These are phyloP conservation scores for Bruguiera gymnorhiza DNA, from an alignment of 345 rosid genomes.

Conservation along the genomic window DNA sequence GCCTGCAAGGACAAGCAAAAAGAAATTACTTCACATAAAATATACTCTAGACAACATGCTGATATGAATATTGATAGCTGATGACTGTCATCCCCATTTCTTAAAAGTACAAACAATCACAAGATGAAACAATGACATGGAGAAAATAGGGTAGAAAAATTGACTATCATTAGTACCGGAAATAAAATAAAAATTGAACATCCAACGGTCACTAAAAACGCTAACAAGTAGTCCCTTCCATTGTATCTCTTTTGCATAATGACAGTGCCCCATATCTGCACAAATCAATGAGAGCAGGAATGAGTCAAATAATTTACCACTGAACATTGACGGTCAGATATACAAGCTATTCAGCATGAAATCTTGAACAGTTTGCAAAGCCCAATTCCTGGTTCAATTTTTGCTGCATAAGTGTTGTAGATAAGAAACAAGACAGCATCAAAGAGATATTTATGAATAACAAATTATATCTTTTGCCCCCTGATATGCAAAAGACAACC, in stretches of 20 bases:
- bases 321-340: background rate
- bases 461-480: too few species aligned
- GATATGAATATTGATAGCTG: background rate
- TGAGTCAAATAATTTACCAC: background rate
- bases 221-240: slow-evolving; percentile 75
- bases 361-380: background rate
- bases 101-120: slow-evolving; percentile 5
- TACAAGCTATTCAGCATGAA: background rate
- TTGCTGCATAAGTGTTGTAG: background rate
- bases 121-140: background rate
- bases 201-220: slow-evolving; percentile 85
- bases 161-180: slow-evolving; percentile 52
- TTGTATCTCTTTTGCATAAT: slow-evolving; percentile 91
- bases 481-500: too few species aligned
- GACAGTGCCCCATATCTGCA: slow-evolving; percentile 67
- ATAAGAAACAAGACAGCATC: background rate
- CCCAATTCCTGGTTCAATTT: background rate
- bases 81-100: background rate
- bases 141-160: slow-evolving; percentile 11
- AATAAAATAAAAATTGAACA: slow-evolving; percentile 85
- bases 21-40: slow-evolving; percentile 3
- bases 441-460: background rate
- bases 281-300: background rate
- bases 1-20: slow-evolving; percentile 47
- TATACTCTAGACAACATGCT: background rate